Evolutionary conservation across 805 yeast genomes (phyloP).

Genomic region (Myxozyma geophila): DNA sequence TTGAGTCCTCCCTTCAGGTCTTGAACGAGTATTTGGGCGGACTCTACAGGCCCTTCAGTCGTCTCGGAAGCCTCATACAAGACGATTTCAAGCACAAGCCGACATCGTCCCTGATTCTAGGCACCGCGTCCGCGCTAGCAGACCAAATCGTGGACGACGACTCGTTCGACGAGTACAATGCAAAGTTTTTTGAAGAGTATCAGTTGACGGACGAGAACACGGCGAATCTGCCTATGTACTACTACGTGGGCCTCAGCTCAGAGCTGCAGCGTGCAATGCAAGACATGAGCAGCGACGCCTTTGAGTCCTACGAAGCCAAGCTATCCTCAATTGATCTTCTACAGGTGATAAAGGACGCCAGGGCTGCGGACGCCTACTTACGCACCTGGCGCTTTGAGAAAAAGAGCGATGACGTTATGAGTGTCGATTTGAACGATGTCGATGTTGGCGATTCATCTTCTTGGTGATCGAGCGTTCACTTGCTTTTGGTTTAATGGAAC

Average conservation of each 20-base stretch:
- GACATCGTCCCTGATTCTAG: background rate
- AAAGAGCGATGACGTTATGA: background rate
- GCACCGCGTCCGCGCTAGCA: background rate
- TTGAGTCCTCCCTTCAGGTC: background rate
- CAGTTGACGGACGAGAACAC: background rate
- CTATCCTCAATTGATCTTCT: background rate
- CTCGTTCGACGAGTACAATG: slow-evolving; percentile 1
- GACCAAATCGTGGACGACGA: slow-evolving; percentile 6
- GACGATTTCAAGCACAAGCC: background rate
- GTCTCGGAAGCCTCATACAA: background rate
- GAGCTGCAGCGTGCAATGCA: slow-evolving; percentile 4
- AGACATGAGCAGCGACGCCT: background rate
- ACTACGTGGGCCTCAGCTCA: slow-evolving; percentile 5
- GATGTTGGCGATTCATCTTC: background rate
- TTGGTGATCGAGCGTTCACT: too few species aligned
- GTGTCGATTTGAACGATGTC: background rate
- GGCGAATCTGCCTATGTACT: background rate
- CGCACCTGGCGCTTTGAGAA: slow-evolving; percentile 1
- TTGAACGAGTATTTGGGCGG: background rate
- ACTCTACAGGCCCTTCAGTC: background rate
- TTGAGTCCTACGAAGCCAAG: background rate
- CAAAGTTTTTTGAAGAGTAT: background rate
- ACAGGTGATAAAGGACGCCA: background rate
- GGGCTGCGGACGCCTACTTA: background rate
- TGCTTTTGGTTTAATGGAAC: too few species aligned